A percentile compares a stretch with the other conserved stretches of the same genome.
phyloP scores from a whole-genome alignment of 805 yeast species.

The Starmerella potacharoeniae region DNA sequence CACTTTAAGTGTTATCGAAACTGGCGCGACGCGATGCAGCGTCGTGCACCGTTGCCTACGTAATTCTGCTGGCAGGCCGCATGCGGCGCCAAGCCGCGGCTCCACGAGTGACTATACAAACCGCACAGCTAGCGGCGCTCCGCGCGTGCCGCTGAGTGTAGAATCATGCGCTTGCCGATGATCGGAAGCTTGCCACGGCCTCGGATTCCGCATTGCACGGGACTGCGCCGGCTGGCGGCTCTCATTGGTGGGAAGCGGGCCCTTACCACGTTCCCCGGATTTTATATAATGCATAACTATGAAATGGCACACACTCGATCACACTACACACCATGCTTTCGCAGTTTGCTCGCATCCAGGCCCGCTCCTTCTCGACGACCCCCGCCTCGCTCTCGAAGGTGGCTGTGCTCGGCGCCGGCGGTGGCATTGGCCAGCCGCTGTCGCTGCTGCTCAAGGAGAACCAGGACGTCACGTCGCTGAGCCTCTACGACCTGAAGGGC shows the following conservation, averaged over 20 bases:
- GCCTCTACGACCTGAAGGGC: slow-evolving; percentile 79
- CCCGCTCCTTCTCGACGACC: slow-evolving; percentile 24
- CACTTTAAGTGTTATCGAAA: too few species aligned
- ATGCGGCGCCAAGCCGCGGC: too few species aligned
- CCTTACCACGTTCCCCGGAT: slow-evolving; percentile 6
- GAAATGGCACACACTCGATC: background rate
- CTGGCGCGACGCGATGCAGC: too few species aligned
- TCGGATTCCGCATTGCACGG: background rate
- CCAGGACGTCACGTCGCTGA: slow-evolving; percentile 74
- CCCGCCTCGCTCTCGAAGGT: slow-evolving; percentile 42
- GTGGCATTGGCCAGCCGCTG: slow-evolving; percentile 93
- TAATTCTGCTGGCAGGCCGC: too few species aligned
- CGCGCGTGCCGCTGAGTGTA: too few species aligned
- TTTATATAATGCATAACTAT: slow-evolving; percentile 1
- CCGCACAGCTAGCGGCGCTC: too few species aligned
- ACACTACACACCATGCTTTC: slow-evolving; percentile 12
- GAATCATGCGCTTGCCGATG: background rate
- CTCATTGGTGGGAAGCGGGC: slow-evolving; percentile 5
- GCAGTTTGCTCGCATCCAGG: slow-evolving; percentile 9
- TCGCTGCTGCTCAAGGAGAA: slow-evolving; percentile 75
- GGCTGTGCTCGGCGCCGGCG: slow-evolving; percentile 84
- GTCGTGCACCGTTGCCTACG: too few species aligned
- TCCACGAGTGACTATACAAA: too few species aligned
- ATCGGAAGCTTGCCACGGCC: background rate
- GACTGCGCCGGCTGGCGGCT: background rate